Evolutionary conservation across 345 rosid genomes (phyloP), one percentile per base, ranked within the genome.

Genomic region (Acer campestre): DNA sequence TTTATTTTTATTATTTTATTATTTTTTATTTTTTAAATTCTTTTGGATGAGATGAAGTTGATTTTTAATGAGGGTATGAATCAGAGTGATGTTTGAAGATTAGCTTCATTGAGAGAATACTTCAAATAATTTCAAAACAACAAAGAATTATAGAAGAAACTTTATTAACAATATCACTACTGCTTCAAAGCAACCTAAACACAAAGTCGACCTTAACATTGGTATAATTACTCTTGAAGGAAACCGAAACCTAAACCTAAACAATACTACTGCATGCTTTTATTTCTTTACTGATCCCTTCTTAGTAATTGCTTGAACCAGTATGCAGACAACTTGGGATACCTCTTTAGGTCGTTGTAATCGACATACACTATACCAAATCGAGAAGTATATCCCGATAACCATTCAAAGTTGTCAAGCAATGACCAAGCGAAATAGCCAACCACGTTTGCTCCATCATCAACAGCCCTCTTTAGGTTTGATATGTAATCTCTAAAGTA

Each of bases 401-500:
- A 76, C 93, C 90, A 89, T 80, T 91, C 95, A 9, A 89, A 91
- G 87, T 89, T 89, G 68, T 91, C 95, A 0, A 89, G 67, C 85
- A 89, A 74, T 0, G 94, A 89, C 94, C 94, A 89, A 0, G 94
- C 91, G 2, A 90, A 90, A 78, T 90, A 90, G 2, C 94, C 91
- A 4, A 71, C 58, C 48, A 89, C 84, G 10, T 91, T 89, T 7
- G 93, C 93, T 77, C 93, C 92, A 71, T 82, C 85, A 67, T 86
- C 89, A 13, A 74, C 76, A 17, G 88, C 90, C 63, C 79, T 84
- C 85, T 85, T 86, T 80, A 89, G 63, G 61, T 88, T 81, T 10
- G 79, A 71, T 67, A 91, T 14, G 65, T 88, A 91, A 62, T 81
- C 77, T 77, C 23, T 83, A 79, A 74, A 91, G 86, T 61, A 89